These are phyloP conservation scores for Gryganskiella cystojenkinii DNA, from an alignment of 192 early-diverging fungal species.

Conservation along the genomic window DNA sequence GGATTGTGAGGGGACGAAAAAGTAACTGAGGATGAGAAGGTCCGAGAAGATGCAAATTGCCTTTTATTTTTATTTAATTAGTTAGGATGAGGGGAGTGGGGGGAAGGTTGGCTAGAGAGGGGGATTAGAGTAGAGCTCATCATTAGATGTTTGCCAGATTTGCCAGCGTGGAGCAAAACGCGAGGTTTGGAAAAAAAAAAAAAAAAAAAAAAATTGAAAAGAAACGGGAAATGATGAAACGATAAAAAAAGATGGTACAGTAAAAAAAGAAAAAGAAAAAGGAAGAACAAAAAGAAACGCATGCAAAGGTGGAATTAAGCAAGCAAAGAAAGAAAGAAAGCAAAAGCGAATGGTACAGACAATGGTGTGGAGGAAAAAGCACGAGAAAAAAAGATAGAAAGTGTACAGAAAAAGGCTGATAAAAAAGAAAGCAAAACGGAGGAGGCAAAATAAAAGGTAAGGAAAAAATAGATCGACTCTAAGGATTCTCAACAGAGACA, in stretches of 20 bases:
- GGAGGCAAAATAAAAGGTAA: slow-evolving; percentile 1
- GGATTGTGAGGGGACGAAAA: too few relatives aligned
- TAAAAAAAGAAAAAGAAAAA: not conserved
- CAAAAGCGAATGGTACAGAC: slow-evolving; percentile 10
- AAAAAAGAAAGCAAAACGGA: slow-evolving; percentile 1
- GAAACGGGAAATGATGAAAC: not conserved
- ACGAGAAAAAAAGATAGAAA: not conserved
- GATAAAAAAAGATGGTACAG: not conserved
- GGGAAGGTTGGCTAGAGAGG: too few relatives aligned
- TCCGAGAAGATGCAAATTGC: too few relatives aligned
- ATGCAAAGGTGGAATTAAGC: too few relatives aligned
- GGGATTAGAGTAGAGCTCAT: too few relatives aligned
- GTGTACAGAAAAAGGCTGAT: slow-evolving; percentile 7
- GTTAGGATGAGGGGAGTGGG: too few relatives aligned
- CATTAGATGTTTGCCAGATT: too few relatives aligned
- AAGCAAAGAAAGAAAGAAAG: not conserved
- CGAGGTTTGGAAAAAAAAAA: too few relatives aligned
- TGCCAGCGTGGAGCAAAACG: too few relatives aligned
- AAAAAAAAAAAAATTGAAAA: slow-evolving; percentile 1
- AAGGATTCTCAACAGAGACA: not conserved
- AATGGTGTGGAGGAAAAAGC: not conserved
- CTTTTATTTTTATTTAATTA: too few relatives aligned
- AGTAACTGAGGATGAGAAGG: too few relatives aligned
- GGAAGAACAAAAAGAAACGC: not conserved
- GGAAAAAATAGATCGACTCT: not conserved